phyloP scores from a whole-genome alignment of 352 stramenopile genomes.

The Stramenopiles sp. region DNA sequence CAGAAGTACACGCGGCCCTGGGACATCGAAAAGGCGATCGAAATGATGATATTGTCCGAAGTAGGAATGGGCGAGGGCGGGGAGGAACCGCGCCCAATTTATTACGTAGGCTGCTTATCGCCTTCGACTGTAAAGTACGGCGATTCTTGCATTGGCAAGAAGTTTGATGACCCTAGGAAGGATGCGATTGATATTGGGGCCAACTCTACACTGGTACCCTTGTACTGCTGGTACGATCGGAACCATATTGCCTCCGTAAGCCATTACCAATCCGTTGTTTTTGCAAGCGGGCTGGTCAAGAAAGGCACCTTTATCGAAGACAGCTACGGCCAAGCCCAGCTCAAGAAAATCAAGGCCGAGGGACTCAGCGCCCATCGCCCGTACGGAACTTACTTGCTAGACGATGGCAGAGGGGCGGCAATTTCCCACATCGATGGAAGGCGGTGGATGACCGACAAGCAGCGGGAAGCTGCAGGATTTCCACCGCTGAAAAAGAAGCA shows the following conservation, averaged over 20 bases:
- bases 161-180: background rate
- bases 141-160: too few relatives aligned
- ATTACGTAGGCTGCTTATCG: conserved; percentile 12
- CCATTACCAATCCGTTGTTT: conserved; percentile 18
- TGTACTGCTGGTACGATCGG: conserved; percentile 23
- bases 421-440: too few relatives aligned
- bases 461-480: too few relatives aligned
- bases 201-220: too few relatives aligned
- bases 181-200: too few relatives aligned
- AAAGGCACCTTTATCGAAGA: conserved; percentile 22
- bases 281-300: conserved; percentile 14
- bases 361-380: background rate
- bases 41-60: too few relatives aligned
- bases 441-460: too few relatives aligned
- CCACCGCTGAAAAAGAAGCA: too few relatives aligned
- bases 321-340: conserved; percentile 20
- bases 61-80: too few relatives aligned
- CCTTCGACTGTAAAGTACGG: too few relatives aligned
- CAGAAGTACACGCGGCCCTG: conserved; percentile 2
- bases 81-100: background rate
- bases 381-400: conserved; percentile 13
- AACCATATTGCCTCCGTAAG: conserved; percentile 19
- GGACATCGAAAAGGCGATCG: background rate
- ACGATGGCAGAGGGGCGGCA: too few relatives aligned
- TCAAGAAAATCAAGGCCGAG: background rate